phyloP scores from a whole-genome alignment of 352 stramenopile species.

The Pythium chondricola region DNA sequence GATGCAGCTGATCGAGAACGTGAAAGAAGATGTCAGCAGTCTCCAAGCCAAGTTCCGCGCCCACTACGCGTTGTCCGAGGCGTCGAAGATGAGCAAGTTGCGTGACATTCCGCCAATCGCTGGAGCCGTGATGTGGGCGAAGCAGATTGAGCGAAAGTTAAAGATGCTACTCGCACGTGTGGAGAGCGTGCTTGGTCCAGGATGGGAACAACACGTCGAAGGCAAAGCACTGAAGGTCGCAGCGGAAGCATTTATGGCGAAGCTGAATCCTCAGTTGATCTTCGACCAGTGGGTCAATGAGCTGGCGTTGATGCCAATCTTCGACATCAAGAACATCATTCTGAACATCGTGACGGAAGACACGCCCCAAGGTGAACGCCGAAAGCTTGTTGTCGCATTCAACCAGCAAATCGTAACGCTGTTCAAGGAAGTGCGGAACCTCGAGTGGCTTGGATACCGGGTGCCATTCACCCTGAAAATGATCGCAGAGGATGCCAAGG shows the following conservation, averaged over 20 bases:
- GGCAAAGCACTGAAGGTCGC: constrained; percentile 93
- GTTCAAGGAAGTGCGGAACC: constrained; percentile 98
- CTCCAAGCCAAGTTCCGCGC: constrained; percentile 94
- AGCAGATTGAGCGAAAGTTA: constrained; percentile 99
- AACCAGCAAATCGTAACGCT: constrained; percentile 97
- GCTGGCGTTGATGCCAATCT: constrained; percentile 86
- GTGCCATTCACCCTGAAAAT: constrained; percentile 94
- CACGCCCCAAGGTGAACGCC: constrained; percentile 55
- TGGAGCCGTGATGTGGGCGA: constrained; percentile 98
- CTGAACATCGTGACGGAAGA: constrained; percentile 86
- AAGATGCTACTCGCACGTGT: constrained; percentile 95
- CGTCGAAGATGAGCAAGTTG: constrained; percentile 91
- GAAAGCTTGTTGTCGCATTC: constrained; percentile 89
- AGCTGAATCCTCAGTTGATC: constrained; percentile 88
- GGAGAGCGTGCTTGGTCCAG: constrained; percentile 93
- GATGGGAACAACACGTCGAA: constrained; percentile 97
- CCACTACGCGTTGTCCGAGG: constrained; percentile 96
- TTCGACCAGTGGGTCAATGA: constrained; percentile 95
- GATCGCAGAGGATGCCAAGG: constrained; percentile 95
- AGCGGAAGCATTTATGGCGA: constrained; percentile 80
- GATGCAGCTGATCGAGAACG: constrained; percentile 97
- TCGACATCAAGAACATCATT: constrained; percentile 90
- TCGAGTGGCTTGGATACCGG: constrained; percentile 97
- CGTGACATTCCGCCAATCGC: constrained; percentile 97
- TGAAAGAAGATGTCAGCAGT: constrained; percentile 94